Base-by-base conservation (phyloP, 768 basidiomycete genomes). In the Leucocoprinus leucothites region DNA sequence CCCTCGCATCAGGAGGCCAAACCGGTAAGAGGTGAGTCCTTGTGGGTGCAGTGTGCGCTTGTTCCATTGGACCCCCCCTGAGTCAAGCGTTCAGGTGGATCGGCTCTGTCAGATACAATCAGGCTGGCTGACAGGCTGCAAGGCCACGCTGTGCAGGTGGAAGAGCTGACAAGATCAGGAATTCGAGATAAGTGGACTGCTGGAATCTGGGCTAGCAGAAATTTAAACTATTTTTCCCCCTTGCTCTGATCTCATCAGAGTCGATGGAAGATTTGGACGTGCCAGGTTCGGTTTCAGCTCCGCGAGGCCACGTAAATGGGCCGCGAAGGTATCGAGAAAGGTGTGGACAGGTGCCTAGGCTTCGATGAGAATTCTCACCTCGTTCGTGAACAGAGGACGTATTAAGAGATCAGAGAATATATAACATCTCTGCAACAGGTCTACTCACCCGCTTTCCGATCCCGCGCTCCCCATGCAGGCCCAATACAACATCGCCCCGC, bases 301-400 rank as follows among this genome's bases (percentile, higher is more conserved):
- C 74, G 73, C 71, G 69, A 56, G 60, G 62, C 68, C 65, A 76
- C 74, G 76, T 77, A 77, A 75, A 70, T 68, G 65, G 64, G 60
- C 70, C 66, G 64, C 71, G 70, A 71, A 72, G 68, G 68, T 69
- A 68, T 70, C 66, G 65, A 70, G 68, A 57, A 53, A 57, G 69
- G 69, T 67, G 60, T 62, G 71, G 73, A 70, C 71, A 75, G 73
- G 71, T 74, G 73, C 69, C 71, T 73, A 66, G 63, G 64, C 70
- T 73, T 73, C 67, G 46, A 52, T 55, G 64, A 65, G 69, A 75
- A 69, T 71, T 73, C 71, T 66, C 68, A 70, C 31, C 31, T 71
- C 69, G 68, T 71, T 72, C 67, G 66, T 67, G 65, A 65, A 61
- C 56, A 61, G 62, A 60, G 69, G 66, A 70, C 70, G 71, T 73